Conservation (phyloP, 202 grass and related monocot species). For the Eragrostis tef region DNA sequence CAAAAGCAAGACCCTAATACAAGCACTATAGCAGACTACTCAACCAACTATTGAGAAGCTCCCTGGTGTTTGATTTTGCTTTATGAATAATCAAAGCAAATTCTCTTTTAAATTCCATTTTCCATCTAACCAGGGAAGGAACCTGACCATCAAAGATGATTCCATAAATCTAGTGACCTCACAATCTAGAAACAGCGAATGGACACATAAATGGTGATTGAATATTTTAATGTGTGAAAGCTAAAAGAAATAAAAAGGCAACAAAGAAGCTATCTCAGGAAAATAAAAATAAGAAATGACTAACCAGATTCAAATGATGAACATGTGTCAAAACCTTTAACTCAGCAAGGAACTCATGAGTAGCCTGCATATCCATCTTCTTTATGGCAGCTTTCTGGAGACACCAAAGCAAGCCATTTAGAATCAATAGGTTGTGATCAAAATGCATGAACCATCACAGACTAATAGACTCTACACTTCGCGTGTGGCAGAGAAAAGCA, state of each 20-base stretch:
- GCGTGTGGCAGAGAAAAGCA: not conserved
- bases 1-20: too few species aligned
- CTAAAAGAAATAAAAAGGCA: not conserved
- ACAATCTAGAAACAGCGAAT: not conserved
- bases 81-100: too few species aligned
- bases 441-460: slow-evolving; percentile 27
- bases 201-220: slow-evolving; percentile 9
- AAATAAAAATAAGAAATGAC: slow-evolving; percentile 19
- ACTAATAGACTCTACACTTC: not conserved
- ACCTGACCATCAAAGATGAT: too few species aligned
- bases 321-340: slow-evolving; percentile 97
- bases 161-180: not conserved
- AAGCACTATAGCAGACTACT: too few species aligned
- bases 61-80: too few species aligned
- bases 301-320: slow-evolving; percentile 98
- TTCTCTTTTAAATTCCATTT: too few species aligned
- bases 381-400: slow-evolving; percentile 89
- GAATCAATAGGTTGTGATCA: not conserved
- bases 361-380: slow-evolving; percentile 93
- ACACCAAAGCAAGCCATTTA: not conserved
- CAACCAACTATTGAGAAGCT: too few species aligned
- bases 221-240: slow-evolving; percentile 14
- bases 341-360: slow-evolving; percentile 92
- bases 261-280: not conserved
- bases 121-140: too few species aligned